A percentile compares a stretch with the other conserved stretches of the same genome.
These are phyloP conservation scores for Phascolomyces articulosus DNA, from an alignment of 371 early-diverging fungal species.

Conservation along the genomic window DNA sequence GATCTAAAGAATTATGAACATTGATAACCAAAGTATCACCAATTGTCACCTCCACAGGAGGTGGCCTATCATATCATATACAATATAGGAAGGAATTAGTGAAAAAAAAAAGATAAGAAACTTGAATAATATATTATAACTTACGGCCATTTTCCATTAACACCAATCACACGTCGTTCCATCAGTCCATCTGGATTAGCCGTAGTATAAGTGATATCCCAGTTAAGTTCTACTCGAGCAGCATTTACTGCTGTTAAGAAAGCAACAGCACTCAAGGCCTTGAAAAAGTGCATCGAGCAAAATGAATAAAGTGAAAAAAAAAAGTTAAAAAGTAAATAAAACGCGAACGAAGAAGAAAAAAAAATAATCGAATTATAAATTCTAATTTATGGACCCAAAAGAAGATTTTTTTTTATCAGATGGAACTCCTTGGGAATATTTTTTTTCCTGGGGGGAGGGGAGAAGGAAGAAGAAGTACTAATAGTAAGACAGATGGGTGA, in stretches of 20 bases:
- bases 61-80: conserved; percentile 30
- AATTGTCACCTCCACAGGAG: conserved; percentile 45
- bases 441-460: neutral
- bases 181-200: conserved; percentile 72
- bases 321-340: too few relatives aligned
- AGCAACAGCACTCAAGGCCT: neutral
- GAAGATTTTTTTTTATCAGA: too few relatives aligned
- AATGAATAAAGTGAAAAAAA: conserved; percentile 5
- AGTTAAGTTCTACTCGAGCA: conserved; percentile 65
- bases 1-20: conserved; percentile 57
- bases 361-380: too few relatives aligned
- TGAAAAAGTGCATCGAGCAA: neutral
- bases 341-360: neutral
- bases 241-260: conserved; percentile 39
- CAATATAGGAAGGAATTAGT: too few relatives aligned
- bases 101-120: too few relatives aligned
- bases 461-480: neutral
- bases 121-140: conserved; percentile 17
- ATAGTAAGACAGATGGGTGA: too few relatives aligned
- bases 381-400: neutral
- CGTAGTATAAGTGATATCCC: conserved; percentile 75
- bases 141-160: conserved; percentile 78
- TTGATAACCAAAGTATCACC: conserved; percentile 68
- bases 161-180: conserved; percentile 72
- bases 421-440: too few relatives aligned